Conservation (phyloP, 1,139 yeast species). For the Suhomyces terraborum region DNA sequence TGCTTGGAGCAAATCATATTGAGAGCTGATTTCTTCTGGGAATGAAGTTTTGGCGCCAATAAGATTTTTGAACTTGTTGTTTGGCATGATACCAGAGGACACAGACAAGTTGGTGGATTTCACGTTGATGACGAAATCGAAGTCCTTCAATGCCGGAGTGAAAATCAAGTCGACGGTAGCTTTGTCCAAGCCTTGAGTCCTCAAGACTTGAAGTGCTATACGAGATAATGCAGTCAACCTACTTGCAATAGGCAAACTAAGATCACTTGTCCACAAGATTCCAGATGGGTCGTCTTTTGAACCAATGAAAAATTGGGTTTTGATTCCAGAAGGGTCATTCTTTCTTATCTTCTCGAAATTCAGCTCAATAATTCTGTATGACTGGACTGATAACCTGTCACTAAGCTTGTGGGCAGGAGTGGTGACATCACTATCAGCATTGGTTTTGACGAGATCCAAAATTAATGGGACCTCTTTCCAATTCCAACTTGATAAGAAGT, state of each 20-base stretch:
- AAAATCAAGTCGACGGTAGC: constrained; percentile 59
- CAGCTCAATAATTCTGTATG: constrained; percentile 61
- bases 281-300: constrained; percentile 84
- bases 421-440: constrained; percentile 22
- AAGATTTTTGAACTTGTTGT: constrained; percentile 66
- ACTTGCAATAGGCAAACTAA: constrained; percentile 77
- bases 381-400: constrained; percentile 63
- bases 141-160: constrained; percentile 81
- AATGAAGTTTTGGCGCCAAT: constrained; percentile 39
- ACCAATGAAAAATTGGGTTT: constrained; percentile 79
- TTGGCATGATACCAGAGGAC: constrained; percentile 58
- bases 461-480: constrained; percentile 89
- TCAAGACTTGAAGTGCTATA: constrained; percentile 63
- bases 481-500: constrained; percentile 81
- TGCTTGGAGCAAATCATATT: constrained; percentile 58
- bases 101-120: constrained; percentile 46
- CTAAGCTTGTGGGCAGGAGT: constrained; percentile 47
- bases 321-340: constrained; percentile 78
- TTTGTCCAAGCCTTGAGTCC: constrained; percentile 44
- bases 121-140: constrained; percentile 71
- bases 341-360: constrained; percentile 68
- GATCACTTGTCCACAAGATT: constrained; percentile 71
- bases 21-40: constrained; percentile 47
- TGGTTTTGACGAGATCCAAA: constrained; percentile 65
- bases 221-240: constrained; percentile 86